A percentile compares a stretch with the other conserved stretches of the same genome.
phyloP scores from a whole-genome alignment of 2,329 filamentous ascomycete genomes.

The Trichoderma atrobrunneum region DNA sequence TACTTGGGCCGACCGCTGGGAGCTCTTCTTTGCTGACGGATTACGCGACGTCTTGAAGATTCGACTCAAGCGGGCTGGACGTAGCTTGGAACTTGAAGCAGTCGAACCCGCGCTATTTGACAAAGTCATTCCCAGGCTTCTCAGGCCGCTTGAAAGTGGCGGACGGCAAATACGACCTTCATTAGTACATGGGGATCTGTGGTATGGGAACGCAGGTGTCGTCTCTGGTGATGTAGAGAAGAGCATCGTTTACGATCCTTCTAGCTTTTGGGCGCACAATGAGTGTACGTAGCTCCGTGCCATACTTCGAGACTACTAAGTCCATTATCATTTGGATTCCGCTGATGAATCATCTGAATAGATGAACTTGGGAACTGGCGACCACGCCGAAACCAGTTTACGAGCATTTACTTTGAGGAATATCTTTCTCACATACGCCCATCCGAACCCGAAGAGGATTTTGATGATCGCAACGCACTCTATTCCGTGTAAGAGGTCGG shows the following conservation, averaged over 20 bases:
- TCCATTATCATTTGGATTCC: not conserved
- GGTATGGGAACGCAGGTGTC: not conserved
- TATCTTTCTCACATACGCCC: not conserved
- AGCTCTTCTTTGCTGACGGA: not conserved
- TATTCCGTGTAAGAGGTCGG: not conserved
- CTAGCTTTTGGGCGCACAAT: not conserved
- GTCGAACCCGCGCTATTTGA: not conserved
- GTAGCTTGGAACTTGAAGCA: not conserved
- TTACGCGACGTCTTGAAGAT: not conserved
- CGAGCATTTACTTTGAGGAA: not conserved
- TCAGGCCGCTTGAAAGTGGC: not conserved
- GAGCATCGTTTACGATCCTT: not conserved
- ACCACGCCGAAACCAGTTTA: not conserved
- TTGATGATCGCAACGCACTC: not conserved
- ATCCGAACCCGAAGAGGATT: not conserved
- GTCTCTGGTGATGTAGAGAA: not conserved
- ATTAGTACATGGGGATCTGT: not conserved
- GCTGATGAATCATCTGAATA: not conserved
- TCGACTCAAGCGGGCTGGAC: not conserved
- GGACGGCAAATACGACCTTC: not conserved
- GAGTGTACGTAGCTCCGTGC: not conserved
- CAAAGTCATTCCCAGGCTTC: not conserved
- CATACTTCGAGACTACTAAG: not conserved
- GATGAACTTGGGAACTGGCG: not conserved
- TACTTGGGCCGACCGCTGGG: not conserved